A percentile compares a stretch with the other conserved stretches of the same genome.
Conservation (phyloP, 1,284 basidiomycete species). For the Apiotrichum gracile region DNA sequence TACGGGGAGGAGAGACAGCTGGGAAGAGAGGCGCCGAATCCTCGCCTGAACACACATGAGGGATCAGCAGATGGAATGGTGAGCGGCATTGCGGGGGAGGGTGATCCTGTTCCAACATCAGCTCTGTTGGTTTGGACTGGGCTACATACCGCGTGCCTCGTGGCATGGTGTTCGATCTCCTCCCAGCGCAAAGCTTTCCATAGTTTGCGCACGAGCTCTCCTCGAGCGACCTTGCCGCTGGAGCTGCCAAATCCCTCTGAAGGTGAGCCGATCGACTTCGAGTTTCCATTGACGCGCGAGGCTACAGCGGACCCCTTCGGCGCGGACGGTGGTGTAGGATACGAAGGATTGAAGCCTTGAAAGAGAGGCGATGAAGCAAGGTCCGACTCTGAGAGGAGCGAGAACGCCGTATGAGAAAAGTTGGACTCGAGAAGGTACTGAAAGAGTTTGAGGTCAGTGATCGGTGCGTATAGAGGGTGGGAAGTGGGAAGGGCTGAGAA, state of each 20-base stretch:
- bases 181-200: slow-evolving; percentile 44
- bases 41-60: slow-evolving; percentile 29
- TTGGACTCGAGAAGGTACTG: slow-evolving; percentile 45
- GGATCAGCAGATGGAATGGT: slow-evolving; percentile 38
- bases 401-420: slow-evolving; percentile 42
- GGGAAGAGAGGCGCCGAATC: neutral
- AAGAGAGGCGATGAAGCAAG: slow-evolving; percentile 37
- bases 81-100: slow-evolving; percentile 23
- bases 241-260: slow-evolving; percentile 6
- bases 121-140: no score
- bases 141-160: neutral
- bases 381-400: slow-evolving; percentile 36
- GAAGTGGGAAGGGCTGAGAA: no score
- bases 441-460: no score
- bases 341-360: slow-evolving; percentile 37
- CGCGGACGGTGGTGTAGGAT: slow-evolving; percentile 12
- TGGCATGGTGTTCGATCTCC: slow-evolving; percentile 38
- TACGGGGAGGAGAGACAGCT: slow-evolving; percentile 19
- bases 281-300: slow-evolving; percentile 6
- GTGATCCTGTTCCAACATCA: neutral
- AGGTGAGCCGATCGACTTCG: neutral
- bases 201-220: slow-evolving; percentile 39
- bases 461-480: no score
- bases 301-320: slow-evolving; percentile 3
- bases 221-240: slow-evolving; percentile 25